Evolutionary conservation across 2,329 filamentous ascomycete species (phyloP).

Genomic region (Fusarium sublunatum): DNA sequence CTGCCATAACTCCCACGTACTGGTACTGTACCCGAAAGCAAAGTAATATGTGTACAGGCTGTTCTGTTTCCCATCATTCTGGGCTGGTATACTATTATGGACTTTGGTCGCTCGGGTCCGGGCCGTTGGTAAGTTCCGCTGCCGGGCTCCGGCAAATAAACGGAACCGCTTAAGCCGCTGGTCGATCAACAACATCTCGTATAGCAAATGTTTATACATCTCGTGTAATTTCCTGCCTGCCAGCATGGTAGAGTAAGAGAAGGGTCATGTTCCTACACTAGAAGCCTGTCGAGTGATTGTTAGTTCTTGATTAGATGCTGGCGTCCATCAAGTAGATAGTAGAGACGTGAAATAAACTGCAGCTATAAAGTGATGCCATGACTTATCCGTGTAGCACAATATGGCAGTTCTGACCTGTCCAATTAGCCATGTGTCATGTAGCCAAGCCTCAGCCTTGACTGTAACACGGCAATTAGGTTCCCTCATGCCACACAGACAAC

Average conservation of each 20-base stretch:
- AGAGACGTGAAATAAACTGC: too few relatives aligned
- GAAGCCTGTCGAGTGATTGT: too few relatives aligned
- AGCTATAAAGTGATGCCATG: too few relatives aligned
- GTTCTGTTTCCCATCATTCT: not conserved
- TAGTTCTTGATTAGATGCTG: too few relatives aligned
- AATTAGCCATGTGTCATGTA: slow-evolving; percentile 2
- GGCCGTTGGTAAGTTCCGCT: slow-evolving; percentile 17
- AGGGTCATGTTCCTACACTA: too few relatives aligned
- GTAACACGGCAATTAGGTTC: slow-evolving; percentile 5
- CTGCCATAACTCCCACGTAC: slow-evolving; percentile 8
- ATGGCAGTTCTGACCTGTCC: not conserved
- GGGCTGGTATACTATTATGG: slow-evolving; percentile 7
- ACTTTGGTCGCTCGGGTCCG: slow-evolving; percentile 4
- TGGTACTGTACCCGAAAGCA: not conserved
- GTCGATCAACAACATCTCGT: not conserved
- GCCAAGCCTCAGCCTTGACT: slow-evolving; percentile 7
- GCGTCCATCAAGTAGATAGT: too few relatives aligned
- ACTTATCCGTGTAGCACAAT: not conserved
- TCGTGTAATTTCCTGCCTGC: too few relatives aligned
- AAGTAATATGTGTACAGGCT: slow-evolving; percentile 3
- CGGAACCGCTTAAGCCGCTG: slow-evolving; percentile 3
- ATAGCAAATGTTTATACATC: too few relatives aligned
- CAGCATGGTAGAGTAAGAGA: too few relatives aligned
- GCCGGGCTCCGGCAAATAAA: slow-evolving; percentile 11
- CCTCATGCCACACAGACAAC: slow-evolving; percentile 1